These are phyloP conservation scores for Cyanophora paradoxa DNA, from an alignment of 78 protist genomes.

Conservation along the genomic window DNA sequence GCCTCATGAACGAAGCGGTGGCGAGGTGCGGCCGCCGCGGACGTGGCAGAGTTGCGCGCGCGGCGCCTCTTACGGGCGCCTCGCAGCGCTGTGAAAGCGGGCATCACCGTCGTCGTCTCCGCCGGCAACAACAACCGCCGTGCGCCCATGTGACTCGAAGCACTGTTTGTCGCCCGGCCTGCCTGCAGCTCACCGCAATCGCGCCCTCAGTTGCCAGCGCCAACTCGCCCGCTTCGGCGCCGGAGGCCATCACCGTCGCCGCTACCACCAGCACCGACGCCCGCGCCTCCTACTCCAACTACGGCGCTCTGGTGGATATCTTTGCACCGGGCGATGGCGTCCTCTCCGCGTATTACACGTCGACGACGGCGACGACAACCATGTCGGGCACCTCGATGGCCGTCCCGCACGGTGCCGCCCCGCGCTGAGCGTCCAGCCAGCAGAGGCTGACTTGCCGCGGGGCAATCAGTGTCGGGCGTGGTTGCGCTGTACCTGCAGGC, in stretches of 20 bases:
- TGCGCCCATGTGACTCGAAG: no score
- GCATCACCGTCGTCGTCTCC: constrained; percentile 1
- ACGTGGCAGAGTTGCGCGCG: no score
- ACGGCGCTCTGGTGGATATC: constrained; percentile 23
- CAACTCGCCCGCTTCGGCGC: not conserved
- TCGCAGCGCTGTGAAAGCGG: not conserved
- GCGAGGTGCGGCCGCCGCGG: no score
- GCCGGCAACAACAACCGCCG: not conserved
- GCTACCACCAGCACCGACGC: not conserved
- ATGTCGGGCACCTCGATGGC: constrained; percentile 3
- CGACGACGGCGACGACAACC: no score
- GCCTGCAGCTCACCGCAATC: no score
- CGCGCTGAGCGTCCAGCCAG: no score
- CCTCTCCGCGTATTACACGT: not conserved
- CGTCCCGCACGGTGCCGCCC: not conserved
- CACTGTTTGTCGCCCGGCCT: no score
- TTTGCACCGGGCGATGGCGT: constrained; percentile 10
- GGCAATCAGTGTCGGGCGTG: no score
- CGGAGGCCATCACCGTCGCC: constrained; percentile 2
- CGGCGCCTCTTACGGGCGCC: no score
- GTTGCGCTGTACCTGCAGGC: not conserved
- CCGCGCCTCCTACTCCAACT: constrained; percentile 13
- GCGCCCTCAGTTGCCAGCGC: not conserved
- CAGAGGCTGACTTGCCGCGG: no score
- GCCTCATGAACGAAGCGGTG: not conserved